Conservation (phyloP, 164 flowering plant species). For the Vitis rupestris region DNA sequence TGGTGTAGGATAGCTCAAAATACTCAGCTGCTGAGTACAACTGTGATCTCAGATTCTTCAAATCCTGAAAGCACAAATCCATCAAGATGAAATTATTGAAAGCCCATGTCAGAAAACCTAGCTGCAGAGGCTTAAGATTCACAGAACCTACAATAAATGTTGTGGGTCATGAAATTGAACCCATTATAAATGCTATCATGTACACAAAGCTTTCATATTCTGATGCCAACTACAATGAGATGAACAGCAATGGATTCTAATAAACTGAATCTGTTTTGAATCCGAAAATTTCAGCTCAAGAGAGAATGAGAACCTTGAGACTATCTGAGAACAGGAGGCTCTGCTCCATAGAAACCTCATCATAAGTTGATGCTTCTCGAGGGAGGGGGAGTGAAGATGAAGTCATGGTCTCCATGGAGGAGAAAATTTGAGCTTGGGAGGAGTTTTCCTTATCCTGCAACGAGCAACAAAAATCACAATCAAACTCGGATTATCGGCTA, state of each 20-base stretch:
- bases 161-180: too few relatives aligned
- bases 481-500: background rate
- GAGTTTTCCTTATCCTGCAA: conserved; percentile 21
- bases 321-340: conserved; percentile 85
- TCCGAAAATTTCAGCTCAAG: background rate
- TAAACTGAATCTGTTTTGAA: background rate
- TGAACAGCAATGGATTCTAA: too few relatives aligned
- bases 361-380: conserved; percentile 62
- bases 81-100: background rate
- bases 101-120: background rate
- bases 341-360: conserved; percentile 83
- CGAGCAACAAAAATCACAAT: conserved; percentile 2
- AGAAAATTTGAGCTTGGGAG: conserved; percentile 5
- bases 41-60: conserved; percentile 84
- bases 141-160: too few relatives aligned
- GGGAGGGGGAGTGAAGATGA: conserved; percentile 40
- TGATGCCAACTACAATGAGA: too few relatives aligned
- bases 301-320: conserved; percentile 56
- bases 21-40: conserved; percentile 94
- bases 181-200: too few relatives aligned
- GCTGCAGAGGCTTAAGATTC: background rate
- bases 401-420: conserved; percentile 45
- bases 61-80: conserved; percentile 53
- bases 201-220: too few relatives aligned
- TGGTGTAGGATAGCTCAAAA: conserved; percentile 80